Evolutionary conservation across 352 stramenopile genomes (phyloP).

Genomic region (Pythium grandisporangium): DNA sequence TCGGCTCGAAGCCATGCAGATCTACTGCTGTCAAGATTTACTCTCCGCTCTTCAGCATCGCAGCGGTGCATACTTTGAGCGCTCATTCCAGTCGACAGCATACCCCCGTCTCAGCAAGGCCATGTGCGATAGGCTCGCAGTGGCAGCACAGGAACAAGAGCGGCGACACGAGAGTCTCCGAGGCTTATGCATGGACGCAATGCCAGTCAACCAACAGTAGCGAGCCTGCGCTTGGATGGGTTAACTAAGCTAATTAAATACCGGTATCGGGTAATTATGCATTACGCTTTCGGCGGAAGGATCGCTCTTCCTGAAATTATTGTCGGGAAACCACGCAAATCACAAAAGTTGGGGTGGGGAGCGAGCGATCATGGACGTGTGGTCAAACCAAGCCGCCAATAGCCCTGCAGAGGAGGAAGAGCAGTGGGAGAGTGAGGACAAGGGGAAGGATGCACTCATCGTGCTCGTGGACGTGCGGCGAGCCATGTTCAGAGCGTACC

Average conservation of each 20-base stretch:
- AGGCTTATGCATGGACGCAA: constrained; percentile 9
- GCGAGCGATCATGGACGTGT: constrained; percentile 1
- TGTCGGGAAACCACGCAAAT: not conserved
- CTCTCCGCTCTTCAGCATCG: constrained; percentile 14
- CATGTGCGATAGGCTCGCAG: constrained; percentile 23
- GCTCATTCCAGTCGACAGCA: constrained; percentile 26
- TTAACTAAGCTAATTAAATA: too few relatives aligned
- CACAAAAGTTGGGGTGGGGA: too few relatives aligned
- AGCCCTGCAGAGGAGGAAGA: constrained; percentile 19
- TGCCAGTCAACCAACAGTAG: constrained; percentile 12
- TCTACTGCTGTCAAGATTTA: constrained; percentile 36
- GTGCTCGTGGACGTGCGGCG: constrained; percentile 67
- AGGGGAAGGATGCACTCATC: constrained; percentile 68
- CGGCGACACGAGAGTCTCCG: constrained; percentile 7
- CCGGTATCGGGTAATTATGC: too few relatives aligned
- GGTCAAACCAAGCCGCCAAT: not conserved
- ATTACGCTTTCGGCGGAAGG: too few relatives aligned
- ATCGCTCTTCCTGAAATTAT: too few relatives aligned
- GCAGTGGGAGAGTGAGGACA: constrained; percentile 42
- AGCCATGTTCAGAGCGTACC: constrained; percentile 50
- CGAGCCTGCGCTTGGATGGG: too few relatives aligned
- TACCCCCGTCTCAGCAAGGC: constrained; percentile 42
- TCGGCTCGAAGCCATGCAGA: constrained; percentile 21
- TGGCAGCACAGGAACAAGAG: constrained; percentile 4
- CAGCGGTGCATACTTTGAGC: constrained; percentile 27